Evolutionary conservation across 805 yeast species (phyloP).

Genomic region (Candida andamanensis): DNA sequence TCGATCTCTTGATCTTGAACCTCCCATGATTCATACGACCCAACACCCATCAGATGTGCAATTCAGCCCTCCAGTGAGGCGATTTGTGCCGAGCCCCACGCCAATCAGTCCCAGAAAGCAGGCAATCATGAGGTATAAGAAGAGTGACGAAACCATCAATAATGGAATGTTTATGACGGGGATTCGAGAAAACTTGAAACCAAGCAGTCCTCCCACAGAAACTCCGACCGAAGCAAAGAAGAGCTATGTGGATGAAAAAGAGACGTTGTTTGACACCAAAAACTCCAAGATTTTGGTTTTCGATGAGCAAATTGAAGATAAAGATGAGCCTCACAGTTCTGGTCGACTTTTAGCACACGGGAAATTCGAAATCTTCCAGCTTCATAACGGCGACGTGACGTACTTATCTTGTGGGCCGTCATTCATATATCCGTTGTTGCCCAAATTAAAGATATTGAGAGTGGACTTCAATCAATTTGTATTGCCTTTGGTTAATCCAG

Average conservation of each 20-base stretch:
- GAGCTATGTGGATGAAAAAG: slow-evolving; percentile 29
- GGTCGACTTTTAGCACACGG: slow-evolving; percentile 61
- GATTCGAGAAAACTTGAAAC: slow-evolving; percentile 23
- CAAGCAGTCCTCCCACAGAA: slow-evolving; percentile 3
- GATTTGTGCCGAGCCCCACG: no score
- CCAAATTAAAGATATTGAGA: slow-evolving; percentile 55
- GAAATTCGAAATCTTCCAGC: slow-evolving; percentile 51
- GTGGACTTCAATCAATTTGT: slow-evolving; percentile 46
- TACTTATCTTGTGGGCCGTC: slow-evolving; percentile 62
- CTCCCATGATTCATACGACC: no score
- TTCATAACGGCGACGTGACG: slow-evolving; percentile 52
- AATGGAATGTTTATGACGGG: slow-evolving; percentile 19
- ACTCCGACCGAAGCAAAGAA: slow-evolving; percentile 3
- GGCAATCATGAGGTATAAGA: slow-evolving; percentile 34
- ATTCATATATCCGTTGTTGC: slow-evolving; percentile 70
- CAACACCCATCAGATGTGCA: no score
- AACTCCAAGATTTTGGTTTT: slow-evolving; percentile 31
- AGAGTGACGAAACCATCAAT: slow-evolving; percentile 19
- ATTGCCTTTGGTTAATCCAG: slow-evolving; percentile 67
- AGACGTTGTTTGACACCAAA: slow-evolving; percentile 27
- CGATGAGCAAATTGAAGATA: slow-evolving; percentile 25
- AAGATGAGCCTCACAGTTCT: slow-evolving; percentile 10
- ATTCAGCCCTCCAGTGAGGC: no score
- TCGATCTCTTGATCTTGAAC: no score
- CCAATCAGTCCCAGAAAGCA: slow-evolving; percentile 34